Conservation (phyloP, 2,329 filamentous ascomycete genomes). For the Truncatella angustata region DNA sequence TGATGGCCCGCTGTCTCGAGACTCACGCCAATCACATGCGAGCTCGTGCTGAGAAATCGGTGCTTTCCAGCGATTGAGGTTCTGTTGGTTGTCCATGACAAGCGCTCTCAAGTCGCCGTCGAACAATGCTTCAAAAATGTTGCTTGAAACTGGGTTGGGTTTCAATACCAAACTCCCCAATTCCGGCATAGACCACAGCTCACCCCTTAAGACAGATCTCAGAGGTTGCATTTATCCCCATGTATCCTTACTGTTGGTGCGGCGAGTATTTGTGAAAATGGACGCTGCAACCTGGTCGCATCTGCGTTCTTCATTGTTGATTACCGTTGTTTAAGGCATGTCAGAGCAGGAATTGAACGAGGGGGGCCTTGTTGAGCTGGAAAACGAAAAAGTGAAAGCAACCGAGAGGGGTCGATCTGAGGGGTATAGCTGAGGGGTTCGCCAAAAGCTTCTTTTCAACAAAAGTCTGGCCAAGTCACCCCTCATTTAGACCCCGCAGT, state of each 20-base stretch:
- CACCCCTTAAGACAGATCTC: no score
- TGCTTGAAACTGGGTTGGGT: no score
- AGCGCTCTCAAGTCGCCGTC: background rate
- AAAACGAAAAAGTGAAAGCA: background rate
- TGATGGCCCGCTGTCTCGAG: conserved; percentile 56
- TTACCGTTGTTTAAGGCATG: no score
- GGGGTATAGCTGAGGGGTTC: conserved; percentile 2
- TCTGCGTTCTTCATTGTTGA: no score
- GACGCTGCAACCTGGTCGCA: no score
- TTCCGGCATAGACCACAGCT: no score
- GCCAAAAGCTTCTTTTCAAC: conserved; percentile 1
- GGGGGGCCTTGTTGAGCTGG: background rate
- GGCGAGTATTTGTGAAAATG: no score
- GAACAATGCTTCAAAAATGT: background rate
- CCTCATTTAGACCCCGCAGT: conserved; percentile 5
- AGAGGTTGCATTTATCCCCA: no score
- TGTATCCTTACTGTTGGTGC: no score
- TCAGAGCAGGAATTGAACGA: no score
- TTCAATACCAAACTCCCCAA: no score
- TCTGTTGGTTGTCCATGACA: background rate
- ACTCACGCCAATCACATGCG: conserved; percentile 52
- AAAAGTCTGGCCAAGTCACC: background rate
- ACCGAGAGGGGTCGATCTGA: background rate
- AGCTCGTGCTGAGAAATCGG: conserved; percentile 51
- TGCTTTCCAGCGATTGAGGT: conserved; percentile 37